Evolutionary conservation across 305 asterid species (phyloP).

Genomic region (Fraxinus nigra): DNA sequence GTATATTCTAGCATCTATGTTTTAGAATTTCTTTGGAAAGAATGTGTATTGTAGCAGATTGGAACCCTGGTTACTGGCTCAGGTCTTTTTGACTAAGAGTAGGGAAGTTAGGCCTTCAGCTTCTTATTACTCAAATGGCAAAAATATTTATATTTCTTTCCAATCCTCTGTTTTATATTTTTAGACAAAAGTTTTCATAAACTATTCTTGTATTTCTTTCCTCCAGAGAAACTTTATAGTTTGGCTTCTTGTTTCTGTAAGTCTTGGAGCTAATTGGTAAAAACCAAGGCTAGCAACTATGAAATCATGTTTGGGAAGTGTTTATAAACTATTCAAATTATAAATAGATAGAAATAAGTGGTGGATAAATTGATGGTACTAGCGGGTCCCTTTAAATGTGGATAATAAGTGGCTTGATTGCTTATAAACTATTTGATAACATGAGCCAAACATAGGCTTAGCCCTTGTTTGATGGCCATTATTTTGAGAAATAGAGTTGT

Average conservation of each 20-base stretch:
- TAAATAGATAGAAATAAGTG: too few species aligned
- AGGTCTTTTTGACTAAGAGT: not conserved
- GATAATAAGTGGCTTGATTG: not conserved
- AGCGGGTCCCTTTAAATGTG: not conserved
- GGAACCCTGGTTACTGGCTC: not conserved
- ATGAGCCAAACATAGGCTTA: not conserved
- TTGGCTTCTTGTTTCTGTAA: not conserved
- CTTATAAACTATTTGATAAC: too few species aligned
- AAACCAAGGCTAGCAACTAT: not conserved
- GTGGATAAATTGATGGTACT: not conserved
- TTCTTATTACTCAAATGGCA: not conserved
- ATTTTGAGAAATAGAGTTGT: too few species aligned
- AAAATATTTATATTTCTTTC: too few species aligned
- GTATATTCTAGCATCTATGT: slow-evolving; percentile 36
- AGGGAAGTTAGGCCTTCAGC: not conserved
- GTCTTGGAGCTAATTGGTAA: not conserved
- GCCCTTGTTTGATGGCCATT: too few species aligned
- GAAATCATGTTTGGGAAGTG: not conserved
- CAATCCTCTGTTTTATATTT: not conserved
- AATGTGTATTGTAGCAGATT: not conserved
- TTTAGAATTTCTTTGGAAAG: not conserved
- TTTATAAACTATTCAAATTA: too few species aligned
- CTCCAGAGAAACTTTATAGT: not conserved
- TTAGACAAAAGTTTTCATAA: not conserved
- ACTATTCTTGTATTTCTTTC: not conserved